Percentiles rank a stretch among this genome's conserved stretches.
These are phyloP conservation scores for Apocynum venetum DNA, from an alignment of 257 asterid species.

Conservation along the genomic window DNA sequence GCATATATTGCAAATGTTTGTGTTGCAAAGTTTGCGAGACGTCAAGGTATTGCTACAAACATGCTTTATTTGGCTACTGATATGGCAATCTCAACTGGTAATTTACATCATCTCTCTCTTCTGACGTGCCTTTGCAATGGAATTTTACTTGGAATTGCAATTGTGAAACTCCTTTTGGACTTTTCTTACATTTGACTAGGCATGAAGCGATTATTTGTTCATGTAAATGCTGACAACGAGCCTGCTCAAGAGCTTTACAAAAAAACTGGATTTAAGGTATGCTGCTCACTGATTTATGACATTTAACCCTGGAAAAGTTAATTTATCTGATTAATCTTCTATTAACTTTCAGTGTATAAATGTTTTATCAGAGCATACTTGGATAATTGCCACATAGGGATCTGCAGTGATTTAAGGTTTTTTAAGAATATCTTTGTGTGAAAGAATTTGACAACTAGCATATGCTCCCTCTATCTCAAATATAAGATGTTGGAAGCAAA, in stretches of 20 bases:
- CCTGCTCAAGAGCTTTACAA: constrained; percentile 71
- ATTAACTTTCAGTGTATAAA: neutral
- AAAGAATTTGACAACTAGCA: neutral
- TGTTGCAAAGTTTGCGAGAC: constrained; percentile 89
- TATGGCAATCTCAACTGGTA: constrained; percentile 59
- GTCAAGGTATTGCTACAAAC: constrained; percentile 87
- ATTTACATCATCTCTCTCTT: constrained; percentile 1
- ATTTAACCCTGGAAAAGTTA: neutral
- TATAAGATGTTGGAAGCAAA: too few species aligned
- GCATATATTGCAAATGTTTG: constrained; percentile 87
- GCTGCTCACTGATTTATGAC: constrained; percentile 10
- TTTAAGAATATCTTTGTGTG: too few species aligned
- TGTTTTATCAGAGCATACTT: neutral
- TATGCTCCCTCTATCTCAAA: too few species aligned
- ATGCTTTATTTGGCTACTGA: constrained; percentile 71
- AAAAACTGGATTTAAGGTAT: constrained; percentile 76
- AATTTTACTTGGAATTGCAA: constrained; percentile 2
- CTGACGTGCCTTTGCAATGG: neutral
- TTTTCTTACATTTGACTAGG: constrained; percentile 46
- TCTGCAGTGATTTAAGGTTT: neutral
- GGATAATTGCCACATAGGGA: neutral
- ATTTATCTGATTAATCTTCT: too few species aligned
- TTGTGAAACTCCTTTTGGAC: neutral
- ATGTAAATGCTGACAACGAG: constrained; percentile 70
- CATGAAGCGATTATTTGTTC: constrained; percentile 72